Evolutionary conservation across 306 rosid genomes (phyloP).

Genomic region (Prinsepia uniflora): DNA sequence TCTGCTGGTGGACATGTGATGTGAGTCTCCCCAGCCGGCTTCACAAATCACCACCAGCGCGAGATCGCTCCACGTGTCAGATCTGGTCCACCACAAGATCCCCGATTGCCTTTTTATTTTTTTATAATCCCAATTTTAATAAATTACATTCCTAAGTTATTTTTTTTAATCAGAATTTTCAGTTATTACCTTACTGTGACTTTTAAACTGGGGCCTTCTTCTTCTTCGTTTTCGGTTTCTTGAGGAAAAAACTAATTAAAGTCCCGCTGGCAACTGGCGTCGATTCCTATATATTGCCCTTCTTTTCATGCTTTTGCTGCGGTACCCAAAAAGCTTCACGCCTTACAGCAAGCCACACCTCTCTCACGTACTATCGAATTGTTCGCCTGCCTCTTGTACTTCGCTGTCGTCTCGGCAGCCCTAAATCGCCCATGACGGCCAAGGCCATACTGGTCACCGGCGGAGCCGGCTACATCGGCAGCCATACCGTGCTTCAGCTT

Average conservation of each 20-base stretch:
- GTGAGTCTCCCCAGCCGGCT: background rate
- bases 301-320: background rate
- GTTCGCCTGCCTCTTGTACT: background rate
- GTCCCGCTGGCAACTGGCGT: constrained; percentile 12
- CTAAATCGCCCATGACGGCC: constrained; percentile 28
- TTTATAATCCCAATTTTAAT: background rate
- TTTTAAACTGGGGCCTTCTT: background rate
- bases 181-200: background rate
- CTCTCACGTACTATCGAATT: background rate
- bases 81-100: background rate
- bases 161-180: background rate
- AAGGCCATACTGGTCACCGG: constrained; percentile 77
- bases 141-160: background rate
- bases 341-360: background rate
- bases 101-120: background rate
- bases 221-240: background rate
- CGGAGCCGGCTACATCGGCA: constrained; percentile 95
- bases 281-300: constrained; percentile 39
- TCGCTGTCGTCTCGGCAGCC: constrained; percentile 3
- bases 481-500: constrained; percentile 90
- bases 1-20: constrained; percentile 14
- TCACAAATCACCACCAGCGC: background rate
- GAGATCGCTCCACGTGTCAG: constrained; percentile 21
- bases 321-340: background rate
- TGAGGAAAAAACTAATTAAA: background rate